Conservation (phyloP, 2,329 filamentous ascomycete genomes). For the Aspergillus sp. region DNA sequence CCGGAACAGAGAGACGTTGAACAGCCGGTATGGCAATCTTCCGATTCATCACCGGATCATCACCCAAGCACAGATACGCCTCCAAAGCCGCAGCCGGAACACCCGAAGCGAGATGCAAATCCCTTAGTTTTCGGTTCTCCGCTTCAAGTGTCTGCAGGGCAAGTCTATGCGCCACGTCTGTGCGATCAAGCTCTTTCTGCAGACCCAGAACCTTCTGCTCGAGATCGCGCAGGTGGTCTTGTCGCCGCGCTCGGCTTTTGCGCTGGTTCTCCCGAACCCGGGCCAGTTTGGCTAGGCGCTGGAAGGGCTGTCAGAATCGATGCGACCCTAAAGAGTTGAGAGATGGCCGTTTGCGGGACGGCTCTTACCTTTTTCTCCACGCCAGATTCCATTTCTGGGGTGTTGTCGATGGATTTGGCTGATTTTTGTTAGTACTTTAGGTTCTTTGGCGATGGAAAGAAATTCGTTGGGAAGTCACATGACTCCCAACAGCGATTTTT, state of each 20-base stretch:
- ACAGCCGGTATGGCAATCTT: slow-evolving; percentile 40
- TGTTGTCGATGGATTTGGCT: too few species aligned
- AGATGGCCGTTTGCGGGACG: too few species aligned
- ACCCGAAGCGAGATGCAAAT: slow-evolving; percentile 27
- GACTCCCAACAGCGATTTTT: too few species aligned
- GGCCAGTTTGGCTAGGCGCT: slow-evolving; percentile 39
- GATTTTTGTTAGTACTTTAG: too few species aligned
- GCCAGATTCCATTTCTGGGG: too few species aligned
- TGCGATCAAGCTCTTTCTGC: slow-evolving; percentile 29
- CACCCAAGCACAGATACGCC: slow-evolving; percentile 26
- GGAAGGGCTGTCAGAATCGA: background rate
- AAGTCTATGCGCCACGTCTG: slow-evolving; percentile 36
- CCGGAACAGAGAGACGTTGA: slow-evolving; percentile 8
- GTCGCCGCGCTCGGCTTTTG: slow-evolving; percentile 36
- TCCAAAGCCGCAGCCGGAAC: slow-evolving; percentile 25
- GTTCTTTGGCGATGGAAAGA: too few species aligned
- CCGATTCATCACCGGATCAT: slow-evolving; percentile 18
- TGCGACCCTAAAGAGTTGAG: too few species aligned
- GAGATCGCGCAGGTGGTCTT: slow-evolving; percentile 38
- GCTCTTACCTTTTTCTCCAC: too few species aligned
- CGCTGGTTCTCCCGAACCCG: slow-evolving; percentile 41
- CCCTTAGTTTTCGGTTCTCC: slow-evolving; percentile 33
- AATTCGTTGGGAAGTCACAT: too few species aligned
- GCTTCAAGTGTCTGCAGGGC: slow-evolving; percentile 32
- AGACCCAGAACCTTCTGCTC: slow-evolving; percentile 31